These are phyloP conservation scores for Collybiopsis confluens DNA, from an alignment of 768 basidiomycete genomes.

Conservation along the genomic window DNA sequence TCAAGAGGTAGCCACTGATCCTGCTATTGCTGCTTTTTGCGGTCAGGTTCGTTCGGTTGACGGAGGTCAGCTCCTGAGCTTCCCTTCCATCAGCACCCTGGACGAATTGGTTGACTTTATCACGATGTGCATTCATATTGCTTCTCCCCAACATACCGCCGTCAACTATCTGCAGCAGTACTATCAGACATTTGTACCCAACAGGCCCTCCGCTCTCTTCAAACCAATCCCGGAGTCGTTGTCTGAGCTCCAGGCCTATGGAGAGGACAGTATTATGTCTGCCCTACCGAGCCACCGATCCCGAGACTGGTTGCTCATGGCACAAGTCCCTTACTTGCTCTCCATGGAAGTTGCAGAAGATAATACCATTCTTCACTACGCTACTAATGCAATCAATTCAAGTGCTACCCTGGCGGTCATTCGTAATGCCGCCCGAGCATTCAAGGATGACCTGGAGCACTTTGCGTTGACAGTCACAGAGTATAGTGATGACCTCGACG, in stretches of 20 bases:
- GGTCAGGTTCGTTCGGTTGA: conserved; percentile 18
- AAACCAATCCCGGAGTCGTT: conserved; percentile 19
- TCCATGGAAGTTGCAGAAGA: conserved; percentile 22
- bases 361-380: conserved; percentile 22
- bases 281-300: conserved; percentile 21
- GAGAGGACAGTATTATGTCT: conserved; percentile 16
- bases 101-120: conserved; percentile 23
- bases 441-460: conserved; percentile 15
- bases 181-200: conserved; percentile 28
- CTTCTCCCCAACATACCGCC: conserved; percentile 27
- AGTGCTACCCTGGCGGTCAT: conserved; percentile 8
- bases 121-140: conserved; percentile 29
- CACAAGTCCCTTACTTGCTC: conserved; percentile 25
- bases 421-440: conserved; percentile 20
- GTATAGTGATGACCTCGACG: conserved; percentile 22
- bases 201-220: conserved; percentile 25
- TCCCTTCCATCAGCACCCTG: conserved; percentile 22
- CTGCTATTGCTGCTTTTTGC: conserved; percentile 17
- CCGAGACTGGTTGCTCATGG: conserved; percentile 23
- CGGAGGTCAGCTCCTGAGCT: conserved; percentile 20
- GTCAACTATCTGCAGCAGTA: conserved; percentile 31
- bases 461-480: conserved; percentile 13
- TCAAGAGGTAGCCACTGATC: conserved; percentile 17
- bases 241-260: conserved; percentile 14
- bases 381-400: conserved; percentile 10